Base-by-base conservation (phyloP, 768 basidiomycete species). In the Russula sp. region DNA sequence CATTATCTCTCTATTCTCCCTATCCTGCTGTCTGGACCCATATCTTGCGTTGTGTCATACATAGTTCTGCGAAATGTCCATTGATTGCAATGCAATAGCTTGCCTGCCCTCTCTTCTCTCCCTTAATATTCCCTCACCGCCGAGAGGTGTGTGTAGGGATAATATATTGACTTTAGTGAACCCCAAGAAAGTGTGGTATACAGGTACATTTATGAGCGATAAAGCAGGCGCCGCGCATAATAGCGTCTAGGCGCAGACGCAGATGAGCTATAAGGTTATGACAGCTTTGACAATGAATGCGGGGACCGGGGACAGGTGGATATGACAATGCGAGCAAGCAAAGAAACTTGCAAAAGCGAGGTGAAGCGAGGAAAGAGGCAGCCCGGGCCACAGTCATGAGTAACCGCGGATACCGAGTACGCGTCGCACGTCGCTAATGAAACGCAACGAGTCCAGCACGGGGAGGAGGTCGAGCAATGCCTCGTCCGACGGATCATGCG, bases 401-500 rank as follows among this genome's bases (percentile, higher is more conserved):
- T 79, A 81, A 42, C 81, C 82, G 62, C 81, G 81, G 52, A 89
- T 80, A 42, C 96, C 94, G 55, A 99, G 80, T 27, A 98, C 89
- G 67, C 89, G 84, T 68, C 97, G 84, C 47, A 99, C 97, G 73
- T 99, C 97, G 62, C 86, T 88, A 11, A 95, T 97, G 76, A 99
- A 99, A 42, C 97, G 84, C 65, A 99, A 77, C 52, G 94, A 96
- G 74, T 99, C 97, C 57, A 99, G 84, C 57, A 99, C 88, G 20
- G 97, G 97, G 31, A 99, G 78, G 55, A 98, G 82, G 77, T 98
- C 95, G 60, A 99, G 86, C 60, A 99, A 79, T 22, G 96, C 97
- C 76, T 98, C 93, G 77, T 99, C 97, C 63, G 87, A 85, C 37
- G 93, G 95, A 76, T 99, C 97, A 64, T 94, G 88, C 27, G 94